These are phyloP conservation scores for Hanseniaspora vineae DNA, from an alignment of 805 yeast species.

Conservation along the genomic window DNA sequence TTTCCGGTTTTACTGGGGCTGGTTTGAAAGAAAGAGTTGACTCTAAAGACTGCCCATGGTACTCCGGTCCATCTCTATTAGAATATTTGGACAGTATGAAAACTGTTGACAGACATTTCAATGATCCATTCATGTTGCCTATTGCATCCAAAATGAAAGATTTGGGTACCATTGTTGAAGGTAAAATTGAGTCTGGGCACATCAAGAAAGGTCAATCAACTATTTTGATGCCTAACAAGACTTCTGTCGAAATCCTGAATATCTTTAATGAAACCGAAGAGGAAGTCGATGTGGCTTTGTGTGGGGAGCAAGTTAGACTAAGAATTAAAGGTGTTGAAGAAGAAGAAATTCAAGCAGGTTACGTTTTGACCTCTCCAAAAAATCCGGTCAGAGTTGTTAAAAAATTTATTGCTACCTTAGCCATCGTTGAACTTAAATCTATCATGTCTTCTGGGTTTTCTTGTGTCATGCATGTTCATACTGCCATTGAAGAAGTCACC, in stretches of 20 bases:
- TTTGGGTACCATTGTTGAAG: constrained; percentile 94
- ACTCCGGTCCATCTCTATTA: constrained; percentile 79
- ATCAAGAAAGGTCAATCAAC: constrained; percentile 66
- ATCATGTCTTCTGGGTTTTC: constrained; percentile 91
- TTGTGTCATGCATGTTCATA: constrained; percentile 97
- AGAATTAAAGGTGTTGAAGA: constrained; percentile 93
- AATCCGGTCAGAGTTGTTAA: constrained; percentile 88
- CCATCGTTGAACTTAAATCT: constrained; percentile 90
- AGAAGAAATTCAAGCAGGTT: constrained; percentile 88
- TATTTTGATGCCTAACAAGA: constrained; percentile 86
- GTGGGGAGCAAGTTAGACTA: constrained; percentile 96
- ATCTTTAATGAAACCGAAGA: constrained; percentile 92
- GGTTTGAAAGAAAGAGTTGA: constrained; percentile 82
- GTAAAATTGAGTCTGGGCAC: constrained; percentile 94
- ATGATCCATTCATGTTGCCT: constrained; percentile 97
- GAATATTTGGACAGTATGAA: constrained; percentile 80
- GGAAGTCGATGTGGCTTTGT: constrained; percentile 77
- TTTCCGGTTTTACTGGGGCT: constrained; percentile 95
- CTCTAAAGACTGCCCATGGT: constrained; percentile 76
- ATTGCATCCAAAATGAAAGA: constrained; percentile 91
- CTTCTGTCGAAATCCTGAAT: constrained; percentile 68
- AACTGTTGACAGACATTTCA: constrained; percentile 71
- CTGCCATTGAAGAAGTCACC: constrained; percentile 92
- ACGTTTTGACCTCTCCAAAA: constrained; percentile 73
- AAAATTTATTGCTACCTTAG: constrained; percentile 88